Conservation (phyloP, 2,329 filamentous ascomycete genomes). For the Monosporascus sp. region DNA sequence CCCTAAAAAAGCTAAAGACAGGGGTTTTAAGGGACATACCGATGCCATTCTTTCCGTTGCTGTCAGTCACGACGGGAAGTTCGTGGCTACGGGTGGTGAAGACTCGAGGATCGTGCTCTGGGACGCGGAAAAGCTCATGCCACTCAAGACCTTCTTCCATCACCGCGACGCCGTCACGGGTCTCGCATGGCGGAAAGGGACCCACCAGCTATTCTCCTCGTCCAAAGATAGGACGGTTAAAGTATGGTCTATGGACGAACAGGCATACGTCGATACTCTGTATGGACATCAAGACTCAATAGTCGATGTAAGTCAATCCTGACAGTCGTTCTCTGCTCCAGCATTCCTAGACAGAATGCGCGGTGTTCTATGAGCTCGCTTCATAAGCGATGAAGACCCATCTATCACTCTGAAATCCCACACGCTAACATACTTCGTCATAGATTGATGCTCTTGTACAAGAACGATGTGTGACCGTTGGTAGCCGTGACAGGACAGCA, state of each 20-base stretch:
- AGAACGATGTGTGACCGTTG: slow-evolving; percentile 87
- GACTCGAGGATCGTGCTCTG: slow-evolving; percentile 84
- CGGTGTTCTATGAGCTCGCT: not conserved
- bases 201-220: slow-evolving; percentile 87
- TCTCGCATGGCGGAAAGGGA: slow-evolving; percentile 78
- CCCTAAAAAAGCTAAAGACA: slow-evolving; percentile 53
- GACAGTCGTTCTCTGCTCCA: not conserved
- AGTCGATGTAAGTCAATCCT: not conserved
- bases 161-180: slow-evolving; percentile 85
- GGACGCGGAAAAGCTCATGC: slow-evolving; percentile 73
- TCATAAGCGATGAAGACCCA: too few relatives aligned
- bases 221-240: slow-evolving; percentile 92
- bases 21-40: slow-evolving; percentile 69
- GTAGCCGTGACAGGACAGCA: slow-evolving; percentile 84
- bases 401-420: not conserved
- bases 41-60: slow-evolving; percentile 77
- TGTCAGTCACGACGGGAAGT: slow-evolving; percentile 84
- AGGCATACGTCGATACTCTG: slow-evolving; percentile 64
- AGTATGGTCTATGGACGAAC: slow-evolving; percentile 86
- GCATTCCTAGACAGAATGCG: too few relatives aligned
- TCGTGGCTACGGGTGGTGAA: slow-evolving; percentile 80
- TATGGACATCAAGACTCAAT: not conserved
- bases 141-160: slow-evolving; percentile 79
- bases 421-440: not conserved
- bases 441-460: slow-evolving; percentile 77